Base-by-base conservation (phyloP, 805 yeast genomes). In the Jamesozyma rosinii region DNA sequence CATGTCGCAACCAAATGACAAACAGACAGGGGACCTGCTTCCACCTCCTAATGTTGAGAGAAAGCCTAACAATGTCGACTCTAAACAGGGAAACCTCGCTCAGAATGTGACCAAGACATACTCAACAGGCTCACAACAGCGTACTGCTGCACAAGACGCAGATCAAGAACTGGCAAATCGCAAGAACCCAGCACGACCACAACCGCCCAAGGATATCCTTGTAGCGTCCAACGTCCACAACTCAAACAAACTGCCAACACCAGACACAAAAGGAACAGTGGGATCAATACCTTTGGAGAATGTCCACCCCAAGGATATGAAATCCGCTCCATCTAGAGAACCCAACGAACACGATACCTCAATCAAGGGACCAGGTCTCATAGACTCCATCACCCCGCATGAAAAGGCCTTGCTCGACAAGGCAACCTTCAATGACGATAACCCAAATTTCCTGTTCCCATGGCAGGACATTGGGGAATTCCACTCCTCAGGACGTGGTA, bases 381-480 rank as follows among this genome's bases (percentile, higher is more conserved):
- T 53, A 26, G 55, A 53, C 27, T 44, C 34, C 3, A 36, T 53
- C 8, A 39, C 37, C 2, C 24, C 42, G 5, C 15, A 35, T 15
- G 54, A 54, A 13, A 47, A 46, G 18, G 35, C 48, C 14, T 39
- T 49, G 15, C 39, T 57, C 20, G 29, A 35, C 11, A 44, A 49
- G 4, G 9, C 11, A 10, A 40, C 44, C 3, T 22, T 57, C 9
- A 43, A 46, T 3, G 40, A 38, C 11, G 56, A 54, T 21, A 38
- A 41, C 2, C 39, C 46, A 1, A 53, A 47, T 1, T 46, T 41
- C 14, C 40, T 60, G 20, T 64, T 51, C 45, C 71, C 72, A n/a
- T 66, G 72, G 70, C 53, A 52, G 43, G 44, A 47, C 8, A 57
- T 67, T 38, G 68, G 65, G 30, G 54, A 50, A 24, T 63, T 58